Evolutionary conservation across 345 rosid genomes (phyloP), one percentile per base, ranked within the genome.

Genomic region (Microcos paniculata): DNA sequence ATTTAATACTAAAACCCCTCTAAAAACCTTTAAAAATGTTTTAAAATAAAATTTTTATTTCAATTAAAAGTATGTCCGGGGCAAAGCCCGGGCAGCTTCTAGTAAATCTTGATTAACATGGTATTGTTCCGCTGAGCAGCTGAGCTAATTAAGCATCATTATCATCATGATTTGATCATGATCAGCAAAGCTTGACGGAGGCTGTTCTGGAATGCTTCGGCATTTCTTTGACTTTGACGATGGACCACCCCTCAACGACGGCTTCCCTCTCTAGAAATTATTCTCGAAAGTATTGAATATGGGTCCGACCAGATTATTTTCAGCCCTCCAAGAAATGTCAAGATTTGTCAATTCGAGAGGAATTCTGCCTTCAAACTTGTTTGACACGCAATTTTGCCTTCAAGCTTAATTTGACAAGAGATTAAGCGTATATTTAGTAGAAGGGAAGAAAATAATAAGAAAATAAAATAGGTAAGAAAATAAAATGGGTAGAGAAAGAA

Each of bases 361-460:
- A 70, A 70, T 70, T 7, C 40, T 13, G 4, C 73, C 73, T 16
- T 6, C 8, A 19, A 81, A 76, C n/a, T 56, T 35, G 70, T 78
- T 81, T 23, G 8, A 49, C 0, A 72, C 77, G 38, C 73, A 61
- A 16, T 77, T 76, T 0, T n/a, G n/a, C n/a, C n/a, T n/a, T n/a
- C n/a, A n/a, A n/a, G n/a, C n/a, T n/a, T n/a, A n/a, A n/a, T n/a
- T n/a, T n/a, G n/a, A n/a, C n/a, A n/a, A n/a, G n/a, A n/a, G n/a
- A n/a, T n/a, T n/a, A n/a, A n/a, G n/a, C n/a, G n/a, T n/a, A n/a
- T n/a, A n/a, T n/a, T n/a, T n/a, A n/a, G n/a, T n/a, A n/a, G n/a
- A n/a, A n/a, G n/a, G n/a, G n/a, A n/a, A n/a, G n/a, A n/a, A n/a
- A n/a, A n/a, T n/a, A n/a, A n/a, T n/a, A n/a, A n/a, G n/a, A n/a